These are phyloP conservation scores for Ascobolus immersus DNA, from an alignment of 495 filamentous ascomycete species.

Conservation along the genomic window DNA sequence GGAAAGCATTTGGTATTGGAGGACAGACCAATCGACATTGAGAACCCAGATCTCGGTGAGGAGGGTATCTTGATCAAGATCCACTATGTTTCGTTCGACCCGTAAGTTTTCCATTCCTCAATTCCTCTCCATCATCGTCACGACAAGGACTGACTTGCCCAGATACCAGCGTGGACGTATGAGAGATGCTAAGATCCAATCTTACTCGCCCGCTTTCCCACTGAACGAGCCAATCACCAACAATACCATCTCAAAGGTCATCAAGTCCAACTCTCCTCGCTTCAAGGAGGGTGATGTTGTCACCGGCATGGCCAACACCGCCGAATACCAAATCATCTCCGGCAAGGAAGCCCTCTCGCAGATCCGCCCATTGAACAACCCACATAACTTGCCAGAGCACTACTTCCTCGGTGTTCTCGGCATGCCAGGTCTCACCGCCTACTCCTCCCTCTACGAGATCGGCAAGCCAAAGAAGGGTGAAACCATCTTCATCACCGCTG, in stretches of 20 bases:
- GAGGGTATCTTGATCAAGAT: constrained; percentile 49
- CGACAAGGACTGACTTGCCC: too few species aligned
- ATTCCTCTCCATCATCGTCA: too few species aligned
- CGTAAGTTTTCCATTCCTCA: too few species aligned
- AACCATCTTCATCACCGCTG: constrained; percentile 64
- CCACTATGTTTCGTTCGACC: constrained; percentile 62
- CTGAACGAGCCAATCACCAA: constrained; percentile 34
- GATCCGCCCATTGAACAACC: constrained; percentile 29
- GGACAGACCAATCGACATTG: constrained; percentile 35
- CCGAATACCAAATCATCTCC: constrained; percentile 32
- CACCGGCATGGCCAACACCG: constrained; percentile 30
- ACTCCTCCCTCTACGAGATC: constrained; percentile 55
- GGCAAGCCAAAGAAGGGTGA: constrained; percentile 68
- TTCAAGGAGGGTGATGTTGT: constrained; percentile 44
- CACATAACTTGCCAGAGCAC: constrained; percentile 34
- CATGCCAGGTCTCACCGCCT: constrained; percentile 74
- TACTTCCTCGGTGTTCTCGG: constrained; percentile 49
- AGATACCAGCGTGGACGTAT: constrained; percentile 58
- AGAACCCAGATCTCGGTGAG: constrained; percentile 29
- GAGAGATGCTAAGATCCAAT: constrained; percentile 25
- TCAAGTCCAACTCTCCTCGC: constrained; percentile 34
- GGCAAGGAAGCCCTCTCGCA: constrained; percentile 8
- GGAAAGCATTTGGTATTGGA: constrained; percentile 56
- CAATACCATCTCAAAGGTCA: constrained; percentile 30
- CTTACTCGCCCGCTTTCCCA: constrained; percentile 33